Base-by-base conservation (phyloP, 768 basidiomycete genomes). In the Trichaptum fuscoviolaceum region DNA sequence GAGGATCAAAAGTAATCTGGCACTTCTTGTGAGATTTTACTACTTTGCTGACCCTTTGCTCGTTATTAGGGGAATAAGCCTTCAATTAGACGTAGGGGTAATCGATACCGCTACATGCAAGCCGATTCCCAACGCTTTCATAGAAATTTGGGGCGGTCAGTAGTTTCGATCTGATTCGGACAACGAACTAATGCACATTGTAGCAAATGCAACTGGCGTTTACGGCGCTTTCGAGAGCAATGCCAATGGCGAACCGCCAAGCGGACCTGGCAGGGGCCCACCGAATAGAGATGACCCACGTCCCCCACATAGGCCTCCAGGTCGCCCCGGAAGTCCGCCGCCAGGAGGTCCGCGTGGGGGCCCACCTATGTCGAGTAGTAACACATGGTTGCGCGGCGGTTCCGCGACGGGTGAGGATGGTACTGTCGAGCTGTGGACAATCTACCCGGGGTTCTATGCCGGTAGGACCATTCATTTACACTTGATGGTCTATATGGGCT, bases 371-470 rank as follows among this genome's bases (percentile, higher is more conserved):
- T 61, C 35, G 65, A 71, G 75, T 35, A 74, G 70, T 12, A 70
- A 72, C 24, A 76, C 75, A 10, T 80, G 76, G 71, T 70, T 79
- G 18, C 74, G 80, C n/a, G 80, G 80, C 20, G 79, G 77, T 1
- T 73, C 69, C 7, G 64, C 71, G 10, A 73, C 79, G 7, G 75
- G 66, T 27, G 71, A 73, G 3, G 76, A 75, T 62, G 80, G 80
- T 9, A 71, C 80, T 65, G 79, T 75, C 66, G 74, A 77, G 66
- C 70, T 77, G 62, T 72, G 68, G 60, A 77, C 75, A 7, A 73
- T 79, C 60, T 77, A 74, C 70, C 77, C 79, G 9, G 77, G 80
- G 24, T 77, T 67, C 68, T 75, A 76, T 42, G 76, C 76, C 25
- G 73, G 72, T 25, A 71, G 75, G 9, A 77, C 80, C 23, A 75